Conservation (phyloP, 208 protist species). For the Balamuthia mandrillaris region DNA sequence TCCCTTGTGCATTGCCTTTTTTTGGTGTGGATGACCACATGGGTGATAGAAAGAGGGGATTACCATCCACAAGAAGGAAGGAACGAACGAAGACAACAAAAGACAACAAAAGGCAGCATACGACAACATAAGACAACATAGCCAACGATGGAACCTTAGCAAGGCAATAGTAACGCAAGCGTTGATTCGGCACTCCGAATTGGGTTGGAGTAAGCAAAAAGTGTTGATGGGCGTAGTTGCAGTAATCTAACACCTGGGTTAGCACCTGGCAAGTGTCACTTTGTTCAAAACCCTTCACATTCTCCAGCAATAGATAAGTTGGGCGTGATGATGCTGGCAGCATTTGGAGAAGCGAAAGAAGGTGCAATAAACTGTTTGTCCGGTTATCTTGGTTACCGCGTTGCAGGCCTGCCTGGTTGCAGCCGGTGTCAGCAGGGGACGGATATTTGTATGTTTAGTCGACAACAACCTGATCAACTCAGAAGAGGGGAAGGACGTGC, state of each 20-base stretch:
- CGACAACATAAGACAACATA: too few species aligned
- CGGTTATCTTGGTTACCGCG: not conserved
- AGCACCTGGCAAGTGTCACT: not conserved
- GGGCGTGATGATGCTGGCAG: too few species aligned
- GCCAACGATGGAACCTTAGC: too few species aligned
- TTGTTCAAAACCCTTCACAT: constrained; percentile 11
- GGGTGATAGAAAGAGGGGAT: too few species aligned
- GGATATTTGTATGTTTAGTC: too few species aligned
- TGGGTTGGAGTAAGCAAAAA: not conserved
- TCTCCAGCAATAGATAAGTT: constrained; percentile 14
- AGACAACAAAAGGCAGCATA: too few species aligned
- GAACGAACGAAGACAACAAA: too few species aligned
- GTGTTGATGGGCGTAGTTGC: not conserved
- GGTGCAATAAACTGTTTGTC: not conserved
- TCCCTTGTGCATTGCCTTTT: too few species aligned
- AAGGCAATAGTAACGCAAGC: not conserved
- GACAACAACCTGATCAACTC: not conserved
- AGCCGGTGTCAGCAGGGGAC: too few species aligned
- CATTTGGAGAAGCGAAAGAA: not conserved
- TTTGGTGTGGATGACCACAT: too few species aligned
- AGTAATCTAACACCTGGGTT: not conserved
- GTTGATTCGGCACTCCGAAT: not conserved
- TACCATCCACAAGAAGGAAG: too few species aligned
- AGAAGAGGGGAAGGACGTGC: not conserved
- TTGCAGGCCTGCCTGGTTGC: not conserved